Percentiles rank a stretch among this genome's conserved stretches.
These are phyloP conservation scores for Sclerotinia minor DNA, from an alignment of 2,329 filamentous ascomycete species.

Conservation along the genomic window DNA sequence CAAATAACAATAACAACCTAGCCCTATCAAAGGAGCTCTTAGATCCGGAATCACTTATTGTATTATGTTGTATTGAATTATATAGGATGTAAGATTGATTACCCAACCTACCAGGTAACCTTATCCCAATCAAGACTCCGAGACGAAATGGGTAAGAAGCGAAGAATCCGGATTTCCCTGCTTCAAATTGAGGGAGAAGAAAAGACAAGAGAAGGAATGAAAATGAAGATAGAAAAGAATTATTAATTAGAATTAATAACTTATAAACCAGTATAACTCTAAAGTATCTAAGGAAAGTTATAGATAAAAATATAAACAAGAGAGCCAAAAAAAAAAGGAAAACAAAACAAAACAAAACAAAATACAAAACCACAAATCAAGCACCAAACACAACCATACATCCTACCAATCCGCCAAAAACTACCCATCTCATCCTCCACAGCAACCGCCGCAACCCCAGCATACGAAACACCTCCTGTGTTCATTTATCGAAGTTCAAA, in stretches of 20 bases:
- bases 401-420: no score
- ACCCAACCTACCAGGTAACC: not conserved
- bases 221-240: not conserved
- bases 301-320: not conserved
- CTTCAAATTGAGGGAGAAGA: not conserved
- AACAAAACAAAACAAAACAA: not conserved
- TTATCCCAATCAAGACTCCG: not conserved
- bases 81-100: not conserved
- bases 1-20: conserved; percentile 12
- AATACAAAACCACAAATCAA: no score
- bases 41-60: conserved; percentile 20
- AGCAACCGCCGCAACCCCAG: not conserved
- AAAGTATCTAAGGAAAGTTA: no score
- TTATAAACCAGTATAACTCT: no score
- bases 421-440: not conserved
- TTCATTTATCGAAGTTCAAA: not conserved
- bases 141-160: not conserved
- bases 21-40: conserved; percentile 38
- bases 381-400: no score
- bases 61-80: no score
- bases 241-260: no score
- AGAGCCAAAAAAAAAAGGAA: not conserved
- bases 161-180: no score
- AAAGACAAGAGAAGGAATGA: not conserved
- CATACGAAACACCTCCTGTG: not conserved